Evolutionary conservation across 164 flowering plant species (phyloP), one percentile per base, ranked within the genome.

Genomic region (Berberis vulgaris): DNA sequence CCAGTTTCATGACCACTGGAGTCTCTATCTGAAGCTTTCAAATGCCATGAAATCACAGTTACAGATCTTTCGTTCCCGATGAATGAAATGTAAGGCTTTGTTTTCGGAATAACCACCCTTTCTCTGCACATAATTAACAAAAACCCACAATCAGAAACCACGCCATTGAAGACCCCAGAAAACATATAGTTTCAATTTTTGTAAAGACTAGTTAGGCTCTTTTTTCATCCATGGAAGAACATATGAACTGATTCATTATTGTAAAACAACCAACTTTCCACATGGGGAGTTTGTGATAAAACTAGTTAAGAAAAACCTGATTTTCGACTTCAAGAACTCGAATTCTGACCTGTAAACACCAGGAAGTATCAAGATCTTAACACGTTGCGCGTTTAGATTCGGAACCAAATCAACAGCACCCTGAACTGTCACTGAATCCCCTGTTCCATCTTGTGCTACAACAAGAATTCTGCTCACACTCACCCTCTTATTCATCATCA

Each of bases 351-450:
- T 86, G 83, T 90, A 93, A 76, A 83, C 66, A 43, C 97, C 98
- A 5, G 96, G 88, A 57, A 40, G 83, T 50, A 93, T 81, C 64
- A 70, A 61, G 60, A 93, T 93, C 70, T 85, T 93, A 3, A 85
- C 80, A 60, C 97, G 80, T 11, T 64, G 45, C 0, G 62, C 46
- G 65, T 86, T 90, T 3, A 72, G 12, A 0, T 70, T 47, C 0
- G 96, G 86, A 59, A 93, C 87, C 85, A 93, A 67, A 66, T 93
- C 87, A 10, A 93, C 72, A 0, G 96, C 98, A 7, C 86, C 96
- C 75, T 88, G 97, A 71, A 93, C 86, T 0, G 96, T 82, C 1
- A 47, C 39, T 0, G 85, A 83, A 65, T 93, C 81, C 1, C 90
- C 91, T 1, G 46, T 60, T 3, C 97, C 97, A 66, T 75, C 78